Evolutionary conservation across 495 filamentous ascomycete genomes (phyloP), one percentile per base, ranked within the genome.

Genomic region (Pseudevernia furfuracea): DNA sequence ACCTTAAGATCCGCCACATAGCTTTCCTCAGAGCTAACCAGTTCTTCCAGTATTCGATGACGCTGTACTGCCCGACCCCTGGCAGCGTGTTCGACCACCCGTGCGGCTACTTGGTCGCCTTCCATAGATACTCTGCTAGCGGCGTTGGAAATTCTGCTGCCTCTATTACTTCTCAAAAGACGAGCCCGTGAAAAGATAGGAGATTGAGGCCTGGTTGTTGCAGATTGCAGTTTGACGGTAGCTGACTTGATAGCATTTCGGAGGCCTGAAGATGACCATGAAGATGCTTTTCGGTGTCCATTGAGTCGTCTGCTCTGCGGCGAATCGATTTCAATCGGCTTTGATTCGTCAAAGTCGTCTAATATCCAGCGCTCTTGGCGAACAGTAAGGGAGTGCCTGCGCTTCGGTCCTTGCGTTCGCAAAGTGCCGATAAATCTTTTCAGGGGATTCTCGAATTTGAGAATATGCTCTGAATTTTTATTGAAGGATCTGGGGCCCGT

Each of bases 1-100:
- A 92, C 88, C 69, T 89, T 90, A 60, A 97, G 74, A 66, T 96
- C 93, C 23, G 84, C 84, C 62, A 97, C 83, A 75, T 97, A 97
- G 68, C 89, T 86, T 70, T 92, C 88, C 74, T 97, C 94, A 0
- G 91, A 93, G 52, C 74, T 81, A 60, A 96, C 81, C 25, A 98
- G 76, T 73, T 98, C 94, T 67, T 90, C 89, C 48, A 97, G 72
- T 25, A 92, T 85, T 62, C 84, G 84, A 14, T 89, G 85, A 59
- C 94, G 82, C 68, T 91, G 87, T 48, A 87, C 70, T 17, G 91
- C 81, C 30, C 94, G 81, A 60, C 83, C 81, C 52, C 82, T 82
- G 32, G 88, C 87, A n/a, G 79, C 86, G 62, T 88, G 82, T 68
- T 96, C 91, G 38, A 85, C 73, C 17, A n/a, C 78, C 70, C 58